Evolutionary conservation across 2,329 filamentous ascomycete genomes (phyloP).

Genomic region (Mycosphaerella sp.): DNA sequence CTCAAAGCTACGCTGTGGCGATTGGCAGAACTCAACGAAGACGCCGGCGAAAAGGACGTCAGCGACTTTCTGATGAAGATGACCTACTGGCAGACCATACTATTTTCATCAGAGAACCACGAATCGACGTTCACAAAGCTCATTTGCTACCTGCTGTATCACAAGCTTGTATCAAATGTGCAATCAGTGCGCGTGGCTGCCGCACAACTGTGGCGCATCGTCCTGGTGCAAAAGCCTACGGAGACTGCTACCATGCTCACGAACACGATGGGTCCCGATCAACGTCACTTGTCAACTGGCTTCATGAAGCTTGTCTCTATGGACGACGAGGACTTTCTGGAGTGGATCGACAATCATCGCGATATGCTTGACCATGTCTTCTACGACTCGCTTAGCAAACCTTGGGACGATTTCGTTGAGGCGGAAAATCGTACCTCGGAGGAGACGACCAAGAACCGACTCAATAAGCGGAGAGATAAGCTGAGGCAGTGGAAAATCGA

Average conservation of each 20-base stretch:
- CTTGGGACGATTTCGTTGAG: constrained; percentile 82
- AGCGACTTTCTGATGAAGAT: constrained; percentile 74
- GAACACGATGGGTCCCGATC: constrained; percentile 62
- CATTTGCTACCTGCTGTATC: constrained; percentile 88
- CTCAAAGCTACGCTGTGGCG: constrained; percentile 71
- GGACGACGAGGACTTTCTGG: constrained; percentile 80
- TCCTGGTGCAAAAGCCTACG: constrained; percentile 86
- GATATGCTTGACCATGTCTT: constrained; percentile 75
- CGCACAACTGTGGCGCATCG: constrained; percentile 80
- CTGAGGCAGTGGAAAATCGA: constrained; percentile 73
- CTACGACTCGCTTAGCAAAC: constrained; percentile 68
- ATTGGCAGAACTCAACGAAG: constrained; percentile 74
- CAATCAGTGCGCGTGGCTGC: constrained; percentile 64
- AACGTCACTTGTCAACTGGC: constrained; percentile 63
- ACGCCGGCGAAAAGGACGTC: constrained; percentile 55
- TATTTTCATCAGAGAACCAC: constrained; percentile 68
- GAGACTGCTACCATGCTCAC: constrained; percentile 70
- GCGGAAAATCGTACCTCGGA: constrained; percentile 74
- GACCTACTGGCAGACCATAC: constrained; percentile 91
- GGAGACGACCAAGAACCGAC: constrained; percentile 63
- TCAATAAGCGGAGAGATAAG: constrained; percentile 72
- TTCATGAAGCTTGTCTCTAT: constrained; percentile 81
- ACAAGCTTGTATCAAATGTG: constrained; percentile 69
- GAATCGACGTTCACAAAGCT: constrained; percentile 79
- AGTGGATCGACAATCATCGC: constrained; percentile 80